phyloP scores from a whole-genome alignment of 306 rosid genomes.

The Cucumis melo region DNA sequence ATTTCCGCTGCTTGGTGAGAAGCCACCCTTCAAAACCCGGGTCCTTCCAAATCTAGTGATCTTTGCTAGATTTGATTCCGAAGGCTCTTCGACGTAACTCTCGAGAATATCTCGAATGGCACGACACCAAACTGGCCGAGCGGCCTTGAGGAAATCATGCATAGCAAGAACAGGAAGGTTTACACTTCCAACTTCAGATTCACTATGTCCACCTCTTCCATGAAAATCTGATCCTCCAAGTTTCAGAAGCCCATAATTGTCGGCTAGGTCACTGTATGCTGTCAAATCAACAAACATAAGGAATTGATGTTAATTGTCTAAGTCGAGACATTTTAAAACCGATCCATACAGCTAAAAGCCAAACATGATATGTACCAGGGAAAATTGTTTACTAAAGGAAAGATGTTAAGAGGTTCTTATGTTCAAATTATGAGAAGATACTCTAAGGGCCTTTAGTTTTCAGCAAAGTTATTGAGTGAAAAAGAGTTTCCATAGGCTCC shows the following conservation, averaged over 20 bases:
- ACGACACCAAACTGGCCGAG: slow-evolving; percentile 71
- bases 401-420: neutral
- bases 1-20: slow-evolving; percentile 31
- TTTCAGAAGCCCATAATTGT: slow-evolving; percentile 57
- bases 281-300: slow-evolving; percentile 17
- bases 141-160: slow-evolving; percentile 62
- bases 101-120: slow-evolving; percentile 56
- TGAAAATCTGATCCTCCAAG: slow-evolving; percentile 96
- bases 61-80: slow-evolving; percentile 53
- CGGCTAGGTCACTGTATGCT: slow-evolving; percentile 85
- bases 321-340: neutral
- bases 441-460: neutral
- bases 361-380: neutral
- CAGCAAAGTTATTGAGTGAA: neutral
- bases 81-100: slow-evolving; percentile 62
- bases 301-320: neutral
- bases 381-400: neutral
- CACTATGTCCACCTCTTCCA: slow-evolving; percentile 69
- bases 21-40: slow-evolving; percentile 33
- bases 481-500: neutral
- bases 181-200: slow-evolving; percentile 85
- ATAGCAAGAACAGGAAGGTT: slow-evolving; percentile 65
- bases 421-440: neutral
- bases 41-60: slow-evolving; percentile 53
- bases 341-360: neutral